A percentile compares a stretch with the other conserved stretches of the same genome.
Conservation (phyloP, 1,139 yeast species). For the Yamadazyma triangularis region DNA sequence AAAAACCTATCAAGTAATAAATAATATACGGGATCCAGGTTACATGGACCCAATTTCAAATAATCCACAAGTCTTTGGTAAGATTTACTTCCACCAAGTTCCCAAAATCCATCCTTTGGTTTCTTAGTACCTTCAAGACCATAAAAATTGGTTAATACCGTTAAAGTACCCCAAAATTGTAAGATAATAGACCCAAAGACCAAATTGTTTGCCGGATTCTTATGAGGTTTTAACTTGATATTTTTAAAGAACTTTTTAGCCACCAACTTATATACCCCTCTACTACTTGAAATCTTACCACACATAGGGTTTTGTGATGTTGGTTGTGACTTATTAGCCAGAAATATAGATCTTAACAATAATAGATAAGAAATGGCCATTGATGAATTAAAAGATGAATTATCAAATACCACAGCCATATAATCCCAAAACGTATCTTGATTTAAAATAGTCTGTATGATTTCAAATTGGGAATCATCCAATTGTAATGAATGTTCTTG, state of each 20-base stretch:
- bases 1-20: constrained; percentile 20
- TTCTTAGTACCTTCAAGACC: constrained; percentile 18
- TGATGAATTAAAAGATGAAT: constrained; percentile 24
- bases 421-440: constrained; percentile 44
- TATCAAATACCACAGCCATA: constrained; percentile 21
- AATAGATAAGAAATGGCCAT: constrained; percentile 21
- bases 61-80: constrained; percentile 38
- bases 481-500: constrained; percentile 21
- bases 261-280: constrained; percentile 36
- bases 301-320: constrained; percentile 11
- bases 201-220: constrained; percentile 25
- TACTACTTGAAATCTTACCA: constrained; percentile 11
- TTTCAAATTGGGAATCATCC: constrained; percentile 5
- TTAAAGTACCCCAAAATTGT: constrained; percentile 46
- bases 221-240: constrained; percentile 34
- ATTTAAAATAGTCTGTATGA: constrained; percentile 26
- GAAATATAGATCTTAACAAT: constrained; percentile 37
- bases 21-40: constrained; percentile 50
- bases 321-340: constrained; percentile 7
- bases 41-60: constrained; percentile 49
- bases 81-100: constrained; percentile 41
- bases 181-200: constrained; percentile 43
- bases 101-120: constrained; percentile 49
- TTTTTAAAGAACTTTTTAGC: constrained; percentile 50
- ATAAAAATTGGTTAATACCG: constrained; percentile 32